phyloP scores from a whole-genome alignment of 169 alveolate genomes.

The Plasmodium sp. region DNA sequence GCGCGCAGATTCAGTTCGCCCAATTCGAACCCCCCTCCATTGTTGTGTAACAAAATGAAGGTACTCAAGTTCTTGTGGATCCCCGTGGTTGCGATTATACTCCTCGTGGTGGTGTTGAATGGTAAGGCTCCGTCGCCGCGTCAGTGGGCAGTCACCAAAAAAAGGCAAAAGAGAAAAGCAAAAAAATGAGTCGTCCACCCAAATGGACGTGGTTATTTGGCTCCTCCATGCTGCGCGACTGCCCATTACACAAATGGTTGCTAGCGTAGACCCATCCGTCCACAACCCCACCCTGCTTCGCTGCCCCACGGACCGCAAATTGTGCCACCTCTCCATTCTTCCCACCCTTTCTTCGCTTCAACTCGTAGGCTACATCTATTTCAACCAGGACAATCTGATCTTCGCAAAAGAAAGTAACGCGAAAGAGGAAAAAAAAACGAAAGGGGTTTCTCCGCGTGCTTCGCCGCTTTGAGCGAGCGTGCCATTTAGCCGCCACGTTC shows the following conservation, averaged over 20 bases:
- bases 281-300: neutral
- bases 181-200: neutral
- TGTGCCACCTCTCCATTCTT: neutral
- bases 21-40: neutral
- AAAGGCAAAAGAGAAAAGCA: neutral
- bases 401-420: slow-evolving; percentile 4
- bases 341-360: neutral
- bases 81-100: neutral
- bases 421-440: neutral
- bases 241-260: too few relatives aligned
- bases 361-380: slow-evolving; percentile 8
- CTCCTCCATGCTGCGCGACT: neutral
- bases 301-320: neutral
- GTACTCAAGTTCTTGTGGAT: neutral
- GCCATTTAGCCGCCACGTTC: neutral
- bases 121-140: neutral
- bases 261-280: neutral
- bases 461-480: neutral
- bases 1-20: neutral
- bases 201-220: neutral
- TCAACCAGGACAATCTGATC: slow-evolving; percentile 12
- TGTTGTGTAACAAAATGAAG: neutral
- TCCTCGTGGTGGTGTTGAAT: neutral
- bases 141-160: neutral
- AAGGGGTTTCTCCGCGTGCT: neutral